Evolutionary conservation across 257 asterid genomes (phyloP).

Genomic region (Paraleonurus japonicus): DNA sequence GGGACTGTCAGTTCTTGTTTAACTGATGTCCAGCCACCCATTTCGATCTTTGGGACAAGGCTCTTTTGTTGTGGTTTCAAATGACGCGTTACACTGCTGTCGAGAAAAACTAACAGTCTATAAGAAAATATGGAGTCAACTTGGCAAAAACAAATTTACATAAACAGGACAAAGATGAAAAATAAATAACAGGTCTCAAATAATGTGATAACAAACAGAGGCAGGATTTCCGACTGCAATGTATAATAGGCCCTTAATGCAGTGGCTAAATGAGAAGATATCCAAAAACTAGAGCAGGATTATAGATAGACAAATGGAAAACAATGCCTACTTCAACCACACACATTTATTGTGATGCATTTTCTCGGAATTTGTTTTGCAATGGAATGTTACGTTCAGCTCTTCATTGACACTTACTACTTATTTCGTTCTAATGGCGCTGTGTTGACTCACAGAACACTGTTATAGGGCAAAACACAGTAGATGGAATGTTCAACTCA

Average conservation of each 20-base stretch:
- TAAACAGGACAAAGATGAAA: background rate
- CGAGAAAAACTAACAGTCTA: slow-evolving; percentile 14
- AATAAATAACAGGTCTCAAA: background rate
- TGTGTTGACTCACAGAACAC: background rate
- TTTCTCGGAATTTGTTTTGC: background rate
- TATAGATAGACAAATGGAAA: background rate
- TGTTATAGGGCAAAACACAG: background rate
- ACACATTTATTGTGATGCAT: slow-evolving; percentile 5
- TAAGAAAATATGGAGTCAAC: slow-evolving; percentile 8
- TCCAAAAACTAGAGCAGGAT: slow-evolving; percentile 6
- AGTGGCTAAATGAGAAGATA: background rate
- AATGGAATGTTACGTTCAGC: background rate
- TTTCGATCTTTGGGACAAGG: slow-evolving; percentile 40
- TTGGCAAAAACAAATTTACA: background rate
- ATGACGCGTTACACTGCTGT: slow-evolving; percentile 34
- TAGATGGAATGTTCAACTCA: background rate
- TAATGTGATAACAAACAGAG: background rate
- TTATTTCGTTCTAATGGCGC: background rate
- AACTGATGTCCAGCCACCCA: slow-evolving; percentile 74
- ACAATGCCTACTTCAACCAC: background rate
- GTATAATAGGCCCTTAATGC: background rate
- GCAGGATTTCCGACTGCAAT: background rate
- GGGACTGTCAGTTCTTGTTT: slow-evolving; percentile 41
- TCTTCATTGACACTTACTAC: slow-evolving; percentile 10
- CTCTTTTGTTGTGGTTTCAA: slow-evolving; percentile 37